Evolutionary conservation across 129 eudicot genomes (phyloP), one percentile per base, ranked within the genome.

Genomic region (Helichrysum umbraculigerum): DNA sequence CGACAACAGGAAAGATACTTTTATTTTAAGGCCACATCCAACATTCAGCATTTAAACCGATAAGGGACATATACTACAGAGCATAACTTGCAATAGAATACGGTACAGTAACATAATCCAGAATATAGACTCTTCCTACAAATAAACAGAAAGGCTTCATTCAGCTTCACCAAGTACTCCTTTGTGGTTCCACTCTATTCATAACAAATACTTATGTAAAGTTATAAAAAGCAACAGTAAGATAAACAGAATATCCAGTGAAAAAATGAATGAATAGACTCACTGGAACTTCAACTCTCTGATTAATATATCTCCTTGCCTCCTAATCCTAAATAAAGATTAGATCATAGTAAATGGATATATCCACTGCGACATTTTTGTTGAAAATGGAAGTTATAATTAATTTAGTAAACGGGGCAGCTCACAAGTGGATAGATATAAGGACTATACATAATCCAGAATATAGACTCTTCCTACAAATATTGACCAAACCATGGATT

Each of bases 381-480:
- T 32, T n/a, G 51, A 41, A 60, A 44, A 15, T 4, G 34, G 42
- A 29, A 58, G 63, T 60, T 25, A 25, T 1, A 1, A 25, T 37
- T 35, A 39, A 39, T 3, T 63, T 7, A 7, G 51, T 22, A 57
- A 34, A 80, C 66, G 39, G 74, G 57, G 81, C 35, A 68, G 76
- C 96, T 86, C 87, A 93, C 98, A 72, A 90, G 79, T 11, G 98
- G 96, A 80, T 93, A 93, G 69, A 93, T 87, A n/a, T 86, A 78
- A 61, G 96, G 93, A 79, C 90, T 93, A 80, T 83, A 90, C 96
- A 93, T 93, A 77, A 77, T 93, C 98, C 66, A 93, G 96, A 78
- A 90, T 93, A 78, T 93, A 93, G 51, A 93, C 95, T 79, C 96
- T 83, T 71, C 89, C 98, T 90, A 85, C 81, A 68, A 62, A 58